Conservation (phyloP, 2,329 filamentous ascomycete species). For the Phaeosphaeriaceae sp. region DNA sequence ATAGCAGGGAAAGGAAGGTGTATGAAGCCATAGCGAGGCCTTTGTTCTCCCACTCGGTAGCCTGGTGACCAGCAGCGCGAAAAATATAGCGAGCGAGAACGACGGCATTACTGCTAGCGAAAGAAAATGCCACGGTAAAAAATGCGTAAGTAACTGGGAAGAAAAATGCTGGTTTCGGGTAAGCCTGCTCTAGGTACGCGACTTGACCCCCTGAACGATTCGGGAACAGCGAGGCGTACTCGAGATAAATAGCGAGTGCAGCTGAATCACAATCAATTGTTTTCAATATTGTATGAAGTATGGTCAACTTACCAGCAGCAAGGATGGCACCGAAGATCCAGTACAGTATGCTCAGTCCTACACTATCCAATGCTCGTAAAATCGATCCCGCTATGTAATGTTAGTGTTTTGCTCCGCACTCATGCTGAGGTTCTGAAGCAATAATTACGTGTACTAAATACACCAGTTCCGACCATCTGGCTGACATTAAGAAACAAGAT, state of each 20-base stretch:
- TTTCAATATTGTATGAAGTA: neutral
- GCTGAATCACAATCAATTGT: constrained; percentile 14
- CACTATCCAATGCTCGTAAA: constrained; percentile 30
- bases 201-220: constrained; percentile 39
- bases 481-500: constrained; percentile 41
- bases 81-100: constrained; percentile 41
- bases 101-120: constrained; percentile 39
- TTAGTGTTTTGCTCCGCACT: constrained; percentile 3
- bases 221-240: constrained; percentile 37
- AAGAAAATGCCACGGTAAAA: constrained; percentile 36
- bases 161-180: constrained; percentile 33
- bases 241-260: constrained; percentile 33
- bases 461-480: constrained; percentile 42
- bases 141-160: constrained; percentile 40
- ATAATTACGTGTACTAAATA: constrained; percentile 37
- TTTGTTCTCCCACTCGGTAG: constrained; percentile 38
- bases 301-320: constrained; percentile 20
- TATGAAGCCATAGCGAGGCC: constrained; percentile 37
- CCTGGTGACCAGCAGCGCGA: constrained; percentile 30
- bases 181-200: constrained; percentile 40
- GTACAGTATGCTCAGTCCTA: constrained; percentile 36
- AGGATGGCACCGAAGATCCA: constrained; percentile 39
- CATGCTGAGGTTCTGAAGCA: neutral
- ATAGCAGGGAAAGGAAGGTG: constrained; percentile 31
- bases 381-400: constrained; percentile 29